phyloP scores from a whole-genome alignment of 2,329 filamentous ascomycete species.

The Aureobasidium mangrovei region DNA sequence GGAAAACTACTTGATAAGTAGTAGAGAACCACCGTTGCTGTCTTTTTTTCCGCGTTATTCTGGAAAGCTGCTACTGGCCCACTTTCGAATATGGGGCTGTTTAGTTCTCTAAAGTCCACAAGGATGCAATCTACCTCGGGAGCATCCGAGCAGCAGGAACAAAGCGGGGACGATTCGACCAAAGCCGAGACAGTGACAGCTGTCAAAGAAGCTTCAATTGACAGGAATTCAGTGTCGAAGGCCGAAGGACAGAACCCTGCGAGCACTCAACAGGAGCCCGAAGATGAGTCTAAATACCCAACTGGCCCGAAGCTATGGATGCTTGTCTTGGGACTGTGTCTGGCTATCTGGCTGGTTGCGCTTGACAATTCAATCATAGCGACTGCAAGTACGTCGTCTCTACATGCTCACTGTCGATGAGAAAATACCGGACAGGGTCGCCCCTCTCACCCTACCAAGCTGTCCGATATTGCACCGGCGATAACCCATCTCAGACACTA shows the following conservation, averaged over 20 bases:
- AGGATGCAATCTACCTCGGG: background rate
- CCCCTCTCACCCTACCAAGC: too few species aligned
- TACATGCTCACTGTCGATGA: too few species aligned
- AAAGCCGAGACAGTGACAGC: background rate
- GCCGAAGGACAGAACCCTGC: background rate
- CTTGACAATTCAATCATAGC: constrained; percentile 34
- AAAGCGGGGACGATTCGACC: background rate
- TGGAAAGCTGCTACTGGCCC: too few species aligned
- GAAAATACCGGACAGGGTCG: too few species aligned
- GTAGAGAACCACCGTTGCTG: background rate
- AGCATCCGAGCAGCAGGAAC: background rate
- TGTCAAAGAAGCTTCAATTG: background rate
- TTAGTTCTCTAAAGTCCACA: background rate
- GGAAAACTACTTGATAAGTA: background rate
- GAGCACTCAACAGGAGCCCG: constrained; percentile 11
- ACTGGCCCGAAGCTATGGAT: constrained; percentile 28
- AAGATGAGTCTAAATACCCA: constrained; percentile 32
- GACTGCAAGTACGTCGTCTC: constrained; percentile 22
- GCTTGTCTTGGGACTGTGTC: constrained; percentile 17
- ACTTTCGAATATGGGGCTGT: background rate
- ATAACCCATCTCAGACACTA: background rate
- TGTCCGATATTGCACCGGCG: too few species aligned
- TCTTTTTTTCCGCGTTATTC: too few species aligned
- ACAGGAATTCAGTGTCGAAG: background rate
- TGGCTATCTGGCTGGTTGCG: constrained; percentile 13